Conservation (phyloP, 257 asterid genomes). For the Fraxinus anomala region DNA sequence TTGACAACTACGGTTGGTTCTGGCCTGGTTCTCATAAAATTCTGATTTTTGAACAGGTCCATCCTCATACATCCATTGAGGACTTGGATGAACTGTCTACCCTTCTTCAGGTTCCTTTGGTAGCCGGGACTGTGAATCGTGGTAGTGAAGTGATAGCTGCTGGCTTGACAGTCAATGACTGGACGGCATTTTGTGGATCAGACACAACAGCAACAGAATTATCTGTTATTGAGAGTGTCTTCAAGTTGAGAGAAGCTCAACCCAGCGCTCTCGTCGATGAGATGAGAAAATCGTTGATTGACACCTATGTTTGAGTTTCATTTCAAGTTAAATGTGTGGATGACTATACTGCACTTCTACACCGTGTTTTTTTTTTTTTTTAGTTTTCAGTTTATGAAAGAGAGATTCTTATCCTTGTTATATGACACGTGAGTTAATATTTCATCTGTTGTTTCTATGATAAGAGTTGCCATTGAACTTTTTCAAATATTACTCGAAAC, state of each 20-base stretch:
- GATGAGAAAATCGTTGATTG: constrained; percentile 84
- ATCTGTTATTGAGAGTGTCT: constrained; percentile 73
- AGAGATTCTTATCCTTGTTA: not conserved
- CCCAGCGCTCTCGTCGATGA: constrained; percentile 81
- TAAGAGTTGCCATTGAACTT: no score
- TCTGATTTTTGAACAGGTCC: constrained; percentile 53
- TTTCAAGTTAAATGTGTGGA: not conserved
- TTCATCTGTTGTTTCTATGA: not conserved
- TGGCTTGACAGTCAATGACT: constrained; percentile 78
- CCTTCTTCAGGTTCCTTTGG: constrained; percentile 88
- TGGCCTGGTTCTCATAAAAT: not conserved
- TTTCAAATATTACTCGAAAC: no score
- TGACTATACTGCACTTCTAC: not conserved
- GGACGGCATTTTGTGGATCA: constrained; percentile 93
- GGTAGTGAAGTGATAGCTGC: constrained; percentile 84
- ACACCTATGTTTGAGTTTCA: constrained; percentile 53
- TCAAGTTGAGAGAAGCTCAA: constrained; percentile 84
- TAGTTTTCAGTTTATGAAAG: not conserved
- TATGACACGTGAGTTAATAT: not conserved
- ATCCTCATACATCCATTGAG: constrained; percentile 85
- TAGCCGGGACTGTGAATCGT: constrained; percentile 85
- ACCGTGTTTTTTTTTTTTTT: not conserved
- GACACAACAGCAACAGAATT: constrained; percentile 93
- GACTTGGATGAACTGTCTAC: constrained; percentile 86
- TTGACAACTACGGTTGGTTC: not conserved